phyloP scores from a whole-genome alignment of 1,139 yeast genomes.

The Meyerozyma sp. region DNA sequence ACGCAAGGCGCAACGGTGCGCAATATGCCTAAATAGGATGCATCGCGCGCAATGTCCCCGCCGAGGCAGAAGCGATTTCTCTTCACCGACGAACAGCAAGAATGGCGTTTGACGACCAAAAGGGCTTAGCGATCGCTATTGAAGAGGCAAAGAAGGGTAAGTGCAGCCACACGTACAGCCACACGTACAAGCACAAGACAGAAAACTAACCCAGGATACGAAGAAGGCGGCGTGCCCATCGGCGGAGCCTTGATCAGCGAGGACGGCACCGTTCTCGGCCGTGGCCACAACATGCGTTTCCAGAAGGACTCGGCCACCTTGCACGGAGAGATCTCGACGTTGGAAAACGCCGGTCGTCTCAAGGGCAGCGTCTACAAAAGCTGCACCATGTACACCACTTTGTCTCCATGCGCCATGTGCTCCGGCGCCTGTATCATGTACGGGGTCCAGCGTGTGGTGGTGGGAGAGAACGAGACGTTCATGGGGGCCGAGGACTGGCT shows the following conservation, averaged over 20 bases:
- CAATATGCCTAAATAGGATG: too few relatives aligned
- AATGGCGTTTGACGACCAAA: constrained; percentile 55
- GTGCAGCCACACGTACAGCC: constrained; percentile 11
- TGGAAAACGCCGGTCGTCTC: constrained; percentile 87
- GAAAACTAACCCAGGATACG: constrained; percentile 38
- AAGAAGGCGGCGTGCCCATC: constrained; percentile 91
- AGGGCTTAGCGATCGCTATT: constrained; percentile 64
- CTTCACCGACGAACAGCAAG: background rate
- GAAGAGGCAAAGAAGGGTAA: constrained; percentile 65
- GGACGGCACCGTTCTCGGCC: constrained; percentile 76
- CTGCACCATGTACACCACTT: constrained; percentile 81
- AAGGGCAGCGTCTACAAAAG: constrained; percentile 61
- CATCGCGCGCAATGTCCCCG: too few relatives aligned
- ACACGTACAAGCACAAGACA: background rate
- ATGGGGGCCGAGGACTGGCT: constrained; percentile 74
- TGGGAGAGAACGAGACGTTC: constrained; percentile 83
- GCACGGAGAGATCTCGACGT: constrained; percentile 86
- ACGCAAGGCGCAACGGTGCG: too few relatives aligned
- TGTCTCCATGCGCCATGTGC: constrained; percentile 94
- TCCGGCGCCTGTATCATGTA: constrained; percentile 88
- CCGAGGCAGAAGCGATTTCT: too few relatives aligned
- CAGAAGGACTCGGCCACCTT: constrained; percentile 76
- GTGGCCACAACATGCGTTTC: constrained; percentile 85
- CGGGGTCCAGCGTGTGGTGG: constrained; percentile 77
- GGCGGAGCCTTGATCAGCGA: constrained; percentile 69